phyloP scores from a whole-genome alignment of 2,329 filamentous ascomycete genomes.

The Cordyceps cicadae region DNA sequence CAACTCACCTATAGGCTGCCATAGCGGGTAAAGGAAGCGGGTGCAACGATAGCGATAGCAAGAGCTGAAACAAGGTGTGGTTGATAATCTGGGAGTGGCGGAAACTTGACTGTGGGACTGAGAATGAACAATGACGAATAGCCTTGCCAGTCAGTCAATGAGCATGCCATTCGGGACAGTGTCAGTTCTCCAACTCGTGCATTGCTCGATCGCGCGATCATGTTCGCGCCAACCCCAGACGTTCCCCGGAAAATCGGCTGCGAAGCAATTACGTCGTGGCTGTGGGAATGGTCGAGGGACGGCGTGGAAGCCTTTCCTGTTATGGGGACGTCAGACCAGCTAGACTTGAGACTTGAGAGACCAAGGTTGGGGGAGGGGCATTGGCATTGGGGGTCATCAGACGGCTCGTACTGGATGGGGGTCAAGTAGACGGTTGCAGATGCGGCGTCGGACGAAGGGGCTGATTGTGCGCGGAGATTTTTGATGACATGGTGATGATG shows the following conservation, averaged over 20 bases:
- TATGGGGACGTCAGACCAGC: neutral
- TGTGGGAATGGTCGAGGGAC: too few relatives aligned
- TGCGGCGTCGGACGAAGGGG: neutral
- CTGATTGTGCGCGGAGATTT: neutral
- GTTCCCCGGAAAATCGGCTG: neutral
- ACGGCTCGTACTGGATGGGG: neutral
- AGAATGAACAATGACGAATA: neutral
- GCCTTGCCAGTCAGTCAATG: neutral
- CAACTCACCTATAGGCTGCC: too few relatives aligned
- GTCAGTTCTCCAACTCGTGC: neutral
- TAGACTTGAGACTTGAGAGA: neutral
- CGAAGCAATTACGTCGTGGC: neutral
- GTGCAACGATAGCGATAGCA: neutral
- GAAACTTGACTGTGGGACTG: neutral
- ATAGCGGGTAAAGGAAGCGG: neutral
- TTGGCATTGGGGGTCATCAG: neutral
- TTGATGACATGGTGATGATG: neutral
- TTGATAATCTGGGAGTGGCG: conserved; percentile 1
- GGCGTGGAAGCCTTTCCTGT: neutral
- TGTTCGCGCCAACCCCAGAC: neutral
- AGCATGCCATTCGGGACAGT: neutral
- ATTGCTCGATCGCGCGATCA: neutral
- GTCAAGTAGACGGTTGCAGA: neutral
- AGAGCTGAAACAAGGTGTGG: neutral
- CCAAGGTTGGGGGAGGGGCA: neutral